Conservation (phyloP, 257 asterid species). For the Fraxinus anomala region DNA sequence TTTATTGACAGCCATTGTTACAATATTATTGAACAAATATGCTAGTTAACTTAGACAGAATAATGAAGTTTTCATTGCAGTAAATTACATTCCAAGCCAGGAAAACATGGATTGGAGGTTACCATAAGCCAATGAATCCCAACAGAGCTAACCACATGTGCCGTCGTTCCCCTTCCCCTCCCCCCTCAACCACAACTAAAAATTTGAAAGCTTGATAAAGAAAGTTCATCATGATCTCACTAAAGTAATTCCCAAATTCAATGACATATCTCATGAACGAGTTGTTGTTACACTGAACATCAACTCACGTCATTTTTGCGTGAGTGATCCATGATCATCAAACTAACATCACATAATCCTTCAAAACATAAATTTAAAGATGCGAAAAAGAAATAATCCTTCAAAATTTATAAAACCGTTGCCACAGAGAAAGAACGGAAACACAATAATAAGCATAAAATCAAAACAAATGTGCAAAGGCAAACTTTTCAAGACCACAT, state of each 20-base stretch:
- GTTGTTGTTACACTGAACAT: slow-evolving; percentile 26
- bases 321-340: slow-evolving; percentile 33
- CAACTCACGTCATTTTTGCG: slow-evolving; percentile 41
- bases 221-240: background rate
- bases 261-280: background rate
- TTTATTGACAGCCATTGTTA: too few relatives aligned
- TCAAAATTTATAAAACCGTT: too few relatives aligned
- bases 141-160: background rate
- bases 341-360: background rate
- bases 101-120: background rate
- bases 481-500: too few relatives aligned
- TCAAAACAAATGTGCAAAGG: background rate
- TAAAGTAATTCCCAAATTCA: background rate
- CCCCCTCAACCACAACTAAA: background rate
- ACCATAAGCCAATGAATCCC: too few relatives aligned
- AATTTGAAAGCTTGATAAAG: background rate
- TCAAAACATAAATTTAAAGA: background rate
- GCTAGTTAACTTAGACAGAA: background rate
- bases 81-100: background rate
- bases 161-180: background rate
- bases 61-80: background rate
- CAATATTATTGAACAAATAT: background rate
- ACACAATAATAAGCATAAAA: background rate
- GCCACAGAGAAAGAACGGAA: background rate
- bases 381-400: background rate